A percentile compares a stretch with the other conserved stretches of the same genome.
Evolutionary conservation across 106 monocot genomes (phyloP).

Genomic region (Dioscorea zingiberensis): DNA sequence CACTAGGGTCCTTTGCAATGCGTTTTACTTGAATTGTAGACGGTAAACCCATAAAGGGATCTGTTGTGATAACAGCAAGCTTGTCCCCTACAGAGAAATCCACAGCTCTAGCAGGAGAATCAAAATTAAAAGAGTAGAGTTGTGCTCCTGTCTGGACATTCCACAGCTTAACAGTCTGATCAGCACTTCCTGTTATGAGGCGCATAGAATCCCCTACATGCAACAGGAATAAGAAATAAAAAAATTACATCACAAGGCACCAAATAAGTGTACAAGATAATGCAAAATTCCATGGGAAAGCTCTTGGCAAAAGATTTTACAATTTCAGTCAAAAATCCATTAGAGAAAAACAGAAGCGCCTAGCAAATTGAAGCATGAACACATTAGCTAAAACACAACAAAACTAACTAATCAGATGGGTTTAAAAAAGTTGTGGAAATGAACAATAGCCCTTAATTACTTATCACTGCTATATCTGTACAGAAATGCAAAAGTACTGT

Average conservation of each 20-base stretch:
- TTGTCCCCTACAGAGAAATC: conserved; percentile 87
- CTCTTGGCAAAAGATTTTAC: too few species aligned
- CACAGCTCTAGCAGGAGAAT: conserved; percentile 77
- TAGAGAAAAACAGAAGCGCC: too few species aligned
- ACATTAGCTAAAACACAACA: too few species aligned
- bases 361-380: too few species aligned
- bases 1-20: conserved; percentile 55
- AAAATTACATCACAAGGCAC: background rate
- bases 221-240: background rate
- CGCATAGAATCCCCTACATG: conserved; percentile 64
- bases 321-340: too few species aligned
- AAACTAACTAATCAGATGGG: too few species aligned
- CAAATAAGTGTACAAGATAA: too few species aligned
- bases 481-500: too few species aligned
- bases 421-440: too few species aligned
- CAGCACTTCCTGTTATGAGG: conserved; percentile 81
- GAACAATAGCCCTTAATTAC: too few species aligned
- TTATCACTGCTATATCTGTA: too few species aligned
- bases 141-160: conserved; percentile 75
- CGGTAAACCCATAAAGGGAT: conserved; percentile 65
- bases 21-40: conserved; percentile 82
- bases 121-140: conserved; percentile 71
- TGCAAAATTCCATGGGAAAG: too few species aligned
- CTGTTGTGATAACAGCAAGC: conserved; percentile 72
- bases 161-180: conserved; percentile 83